These are phyloP conservation scores for Sugiyamaella mastotermitis DNA, from an alignment of 805 yeast genomes.

Conservation along the genomic window DNA sequence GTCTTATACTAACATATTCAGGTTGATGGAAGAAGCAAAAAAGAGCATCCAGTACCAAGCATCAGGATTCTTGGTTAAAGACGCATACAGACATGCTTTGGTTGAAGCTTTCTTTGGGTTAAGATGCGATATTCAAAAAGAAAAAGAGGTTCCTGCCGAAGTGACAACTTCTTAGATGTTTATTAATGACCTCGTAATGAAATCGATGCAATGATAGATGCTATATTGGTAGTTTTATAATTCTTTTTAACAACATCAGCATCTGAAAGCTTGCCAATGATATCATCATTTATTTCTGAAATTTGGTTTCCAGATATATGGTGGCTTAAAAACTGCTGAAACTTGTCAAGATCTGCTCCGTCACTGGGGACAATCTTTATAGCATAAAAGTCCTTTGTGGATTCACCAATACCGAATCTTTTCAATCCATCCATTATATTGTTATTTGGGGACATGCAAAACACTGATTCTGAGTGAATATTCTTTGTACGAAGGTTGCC, in stretches of 20 bases:
- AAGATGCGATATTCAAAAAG: conserved; percentile 69
- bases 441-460: conserved; percentile 53
- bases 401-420: conserved; percentile 60
- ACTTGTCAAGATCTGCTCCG: conserved; percentile 8
- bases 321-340: conserved; percentile 7
- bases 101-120: conserved; percentile 88
- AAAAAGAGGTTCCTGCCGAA: conserved; percentile 21
- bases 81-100: conserved; percentile 67
- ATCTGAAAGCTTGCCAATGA: neutral
- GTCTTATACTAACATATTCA: too few species aligned
- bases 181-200: conserved; percentile 17
- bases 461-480: conserved; percentile 65
- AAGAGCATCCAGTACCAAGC: conserved; percentile 66
- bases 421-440: conserved; percentile 60
- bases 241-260: conserved; percentile 8
- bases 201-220: conserved; percentile 17
- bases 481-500: conserved; percentile 55
- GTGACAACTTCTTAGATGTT: conserved; percentile 1
- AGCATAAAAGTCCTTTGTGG: conserved; percentile 41
- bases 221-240: conserved; percentile 15
- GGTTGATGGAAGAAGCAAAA: conserved; percentile 44
- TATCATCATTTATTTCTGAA: neutral
- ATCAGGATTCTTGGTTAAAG: conserved; percentile 73
- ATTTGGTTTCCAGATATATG: conserved; percentile 13
- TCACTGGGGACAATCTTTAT: conserved; percentile 36